Base-by-base conservation (phyloP, 1,284 basidiomycete species). In the Fomitopsis palustris region DNA sequence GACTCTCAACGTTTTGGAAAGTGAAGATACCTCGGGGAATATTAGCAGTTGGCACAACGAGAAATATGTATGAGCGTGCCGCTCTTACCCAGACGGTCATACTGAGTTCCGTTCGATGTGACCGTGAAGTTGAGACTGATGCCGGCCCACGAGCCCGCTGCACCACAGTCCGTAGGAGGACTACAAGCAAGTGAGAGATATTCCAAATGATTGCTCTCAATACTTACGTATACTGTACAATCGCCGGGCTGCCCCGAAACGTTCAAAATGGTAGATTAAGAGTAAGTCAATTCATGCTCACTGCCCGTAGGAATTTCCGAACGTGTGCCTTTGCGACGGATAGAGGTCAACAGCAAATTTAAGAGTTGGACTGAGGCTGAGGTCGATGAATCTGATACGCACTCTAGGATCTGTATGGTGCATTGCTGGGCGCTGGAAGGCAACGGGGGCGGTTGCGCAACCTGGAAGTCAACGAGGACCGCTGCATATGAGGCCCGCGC, bases 91-190 rank as follows among this genome's bases (percentile, higher is more conserved):
- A 91, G 75, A 31, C 90, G 81, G 67, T 91, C 90, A 59, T 84
- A 92, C 69, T 92, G 90, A 9, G 87, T 90, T 45, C 89, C 89
- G 58, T 89, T 89, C 41, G 84, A 87, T 7, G 87, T 88, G n/a
- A 86, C 87, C 1, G 89, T 90, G 65, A 89, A 84, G 69, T 91
- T 90, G 43, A 90, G 75, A 17, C 82, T 87, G 45, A 91, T 78
- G 0, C 82, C 88, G n/a, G 86, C 82, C 90, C 90, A 92, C 16
- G 86, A 82, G 4, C 89, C 88, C 27, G 79, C 73, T 5, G 77
- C 68, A n/a, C 90, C 90, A 70, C 89, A 92, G 64, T 86, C 81
- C 10, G 82, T 83, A 0, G 89, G 88, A 41, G 90, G 90, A 31
- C 88, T 88, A 56, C 9, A 60, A 29, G 7, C 14, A 3, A n/a